Base-by-base conservation (phyloP, 78 protist genomes). In the Chrysochromulina parva region DNA sequence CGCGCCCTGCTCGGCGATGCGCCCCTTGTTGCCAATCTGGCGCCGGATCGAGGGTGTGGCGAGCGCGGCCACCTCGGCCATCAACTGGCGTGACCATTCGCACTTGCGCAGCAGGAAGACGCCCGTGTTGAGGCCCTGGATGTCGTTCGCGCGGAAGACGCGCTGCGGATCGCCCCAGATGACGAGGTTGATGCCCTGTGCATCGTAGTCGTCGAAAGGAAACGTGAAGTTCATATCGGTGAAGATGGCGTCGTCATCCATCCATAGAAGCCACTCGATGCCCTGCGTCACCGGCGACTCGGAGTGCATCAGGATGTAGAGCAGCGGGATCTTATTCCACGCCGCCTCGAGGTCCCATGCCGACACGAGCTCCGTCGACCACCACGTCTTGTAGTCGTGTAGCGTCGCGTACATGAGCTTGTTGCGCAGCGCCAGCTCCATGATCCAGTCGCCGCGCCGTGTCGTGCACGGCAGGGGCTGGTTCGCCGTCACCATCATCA, bases 61-160 rank as follows among this genome's bases (percentile, higher is more conserved):
- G 9, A 74, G 82, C 22, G 82, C 82, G 6, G 82, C 82, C 2
- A 74, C 82, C 55, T 74, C 82, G 14, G 82, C 82, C 82, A 74
- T 74, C 50, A 74, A 55, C 82, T 74, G 82, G 57, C 82, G 82
- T 1, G 82, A 74, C 82, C 82, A 74, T 24, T 74, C 82, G 82
- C 82, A 74, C 82, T 74, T 74, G 82, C 82, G 82, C 4, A 74
- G 82, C 82, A 74, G 24, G 55, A 74, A 74, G 9, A 74, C 71
- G 10, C 24, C 62, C 24, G 62, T 58, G 62, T 58, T 58, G 24
- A 58, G 62, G 62, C 62, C 62, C 13, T 74, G 82, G 24, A 74
- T 48, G 82, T 74, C 82, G 82, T 74, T 74, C 14, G 57, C 82
- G 24, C 82, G 82, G 55, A 19, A 74, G 58, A 74, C 82, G 2